A percentile compares a stretch with the other conserved stretches of the same genome.
Evolutionary conservation across 225 moss, liverwort and hornwort species (phyloP).

Genomic region (Marchantia polymorpha): DNA sequence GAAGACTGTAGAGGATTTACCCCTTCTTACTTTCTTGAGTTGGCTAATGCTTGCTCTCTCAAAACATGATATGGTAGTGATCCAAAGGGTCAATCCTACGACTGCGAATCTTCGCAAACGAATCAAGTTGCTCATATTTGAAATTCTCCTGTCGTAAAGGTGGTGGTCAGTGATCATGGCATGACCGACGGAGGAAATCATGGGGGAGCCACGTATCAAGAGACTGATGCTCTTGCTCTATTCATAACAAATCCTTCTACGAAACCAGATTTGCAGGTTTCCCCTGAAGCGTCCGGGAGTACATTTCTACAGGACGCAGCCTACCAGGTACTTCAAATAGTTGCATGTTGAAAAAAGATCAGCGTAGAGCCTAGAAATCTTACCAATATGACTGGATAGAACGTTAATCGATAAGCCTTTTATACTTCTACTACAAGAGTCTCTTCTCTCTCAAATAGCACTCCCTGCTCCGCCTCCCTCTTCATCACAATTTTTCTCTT

Average conservation of each 20-base stretch:
- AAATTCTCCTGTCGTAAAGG: constrained; percentile 26
- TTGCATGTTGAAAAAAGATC: not conserved
- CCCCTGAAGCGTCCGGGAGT: not conserved
- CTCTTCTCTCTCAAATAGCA: no score
- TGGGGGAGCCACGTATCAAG: constrained; percentile 77
- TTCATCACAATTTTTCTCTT: not conserved
- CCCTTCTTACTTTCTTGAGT: not conserved
- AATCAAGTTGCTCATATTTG: not conserved
- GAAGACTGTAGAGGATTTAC: not conserved
- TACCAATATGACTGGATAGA: not conserved
- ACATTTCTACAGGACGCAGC: not conserved
- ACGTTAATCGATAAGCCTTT: not conserved
- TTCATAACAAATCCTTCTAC: constrained; percentile 45
- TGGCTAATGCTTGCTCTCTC: not conserved
- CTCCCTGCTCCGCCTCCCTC: no score
- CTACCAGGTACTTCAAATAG: constrained; percentile 16
- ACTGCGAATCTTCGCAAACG: not conserved
- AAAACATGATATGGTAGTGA: not conserved
- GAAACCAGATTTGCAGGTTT: not conserved
- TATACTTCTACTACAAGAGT: not conserved
- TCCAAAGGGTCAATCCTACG: not conserved
- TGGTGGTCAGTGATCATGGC: constrained; percentile 90
- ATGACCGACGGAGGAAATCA: constrained; percentile 90
- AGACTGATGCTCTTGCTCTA: constrained; percentile 74
- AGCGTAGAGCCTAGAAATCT: not conserved